These are phyloP conservation scores for Alternaria sp. DNA, from an alignment of 2,329 filamentous ascomycete genomes.

Conservation along the genomic window DNA sequence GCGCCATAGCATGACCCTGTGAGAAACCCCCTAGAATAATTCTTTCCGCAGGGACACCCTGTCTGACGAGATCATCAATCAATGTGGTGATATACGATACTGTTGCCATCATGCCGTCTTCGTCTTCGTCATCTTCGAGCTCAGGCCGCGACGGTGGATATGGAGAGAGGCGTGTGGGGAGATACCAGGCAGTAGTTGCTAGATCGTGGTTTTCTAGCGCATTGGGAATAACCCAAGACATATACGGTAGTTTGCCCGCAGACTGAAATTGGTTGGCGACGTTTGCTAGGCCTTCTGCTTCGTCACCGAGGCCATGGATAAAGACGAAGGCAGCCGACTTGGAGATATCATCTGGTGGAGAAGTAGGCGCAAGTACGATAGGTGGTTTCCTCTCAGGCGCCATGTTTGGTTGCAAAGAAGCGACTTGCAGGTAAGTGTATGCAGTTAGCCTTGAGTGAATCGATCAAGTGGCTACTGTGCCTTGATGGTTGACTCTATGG, in stretches of 20 bases:
- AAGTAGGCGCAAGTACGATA: conserved; percentile 49
- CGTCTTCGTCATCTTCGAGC: conserved; percentile 57
- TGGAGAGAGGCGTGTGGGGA: conserved; percentile 52
- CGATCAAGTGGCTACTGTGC: not conserved
- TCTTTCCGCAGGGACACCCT: conserved; percentile 53
- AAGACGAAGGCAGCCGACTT: conserved; percentile 57
- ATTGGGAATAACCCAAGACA: conserved; percentile 61
- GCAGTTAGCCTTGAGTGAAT: not conserved
- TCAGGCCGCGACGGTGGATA: conserved; percentile 53
- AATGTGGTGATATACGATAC: conserved; percentile 53
- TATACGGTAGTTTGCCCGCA: conserved; percentile 57
- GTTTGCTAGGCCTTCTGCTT: conserved; percentile 55
- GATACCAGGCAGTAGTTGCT: conserved; percentile 58
- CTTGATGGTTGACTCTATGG: not conserved
- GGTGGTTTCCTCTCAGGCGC: conserved; percentile 32
- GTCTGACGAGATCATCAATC: conserved; percentile 53
- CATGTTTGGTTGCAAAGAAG: conserved; percentile 3
- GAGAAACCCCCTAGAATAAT: conserved; percentile 60
- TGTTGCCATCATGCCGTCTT: conserved; percentile 53
- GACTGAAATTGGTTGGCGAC: conserved; percentile 59
- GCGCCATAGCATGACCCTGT: conserved; percentile 57
- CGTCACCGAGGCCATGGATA: conserved; percentile 58
- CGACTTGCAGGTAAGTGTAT: not conserved
- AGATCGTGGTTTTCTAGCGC: conserved; percentile 58
- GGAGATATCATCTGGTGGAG: conserved; percentile 43